A percentile compares a stretch with the other conserved stretches of the same genome.
Conservation (phyloP, 2,329 filamentous ascomycete species). For the Penicillium olsonii region DNA sequence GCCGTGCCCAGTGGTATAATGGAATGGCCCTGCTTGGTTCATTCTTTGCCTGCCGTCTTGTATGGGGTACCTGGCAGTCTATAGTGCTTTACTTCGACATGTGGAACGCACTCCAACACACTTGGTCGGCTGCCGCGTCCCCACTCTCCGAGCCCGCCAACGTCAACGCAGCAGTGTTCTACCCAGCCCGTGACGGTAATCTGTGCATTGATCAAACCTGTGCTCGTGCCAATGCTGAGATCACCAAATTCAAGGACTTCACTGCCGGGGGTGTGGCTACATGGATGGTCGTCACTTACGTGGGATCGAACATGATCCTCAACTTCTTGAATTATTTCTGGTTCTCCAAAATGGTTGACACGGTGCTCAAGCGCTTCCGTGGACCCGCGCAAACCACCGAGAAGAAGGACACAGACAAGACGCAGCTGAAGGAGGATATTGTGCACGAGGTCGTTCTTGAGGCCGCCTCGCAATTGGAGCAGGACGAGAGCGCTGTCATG, state of each 20-base stretch:
- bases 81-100: slow-evolving; percentile 62
- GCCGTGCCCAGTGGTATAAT: slow-evolving; percentile 63
- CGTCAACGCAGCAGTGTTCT: slow-evolving; percentile 39
- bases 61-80: slow-evolving; percentile 65
- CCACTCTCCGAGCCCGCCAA: slow-evolving; percentile 30
- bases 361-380: slow-evolving; percentile 63
- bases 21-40: slow-evolving; percentile 59
- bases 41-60: slow-evolving; percentile 63
- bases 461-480: slow-evolving; percentile 30
- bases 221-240: slow-evolving; percentile 45
- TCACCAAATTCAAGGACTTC: slow-evolving; percentile 51
- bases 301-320: slow-evolving; percentile 60
- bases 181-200: slow-evolving; percentile 30
- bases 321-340: slow-evolving; percentile 66
- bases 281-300: slow-evolving; percentile 61
- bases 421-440: slow-evolving; percentile 24
- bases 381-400: slow-evolving; percentile 25
- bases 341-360: slow-evolving; percentile 69
- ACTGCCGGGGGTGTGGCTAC: slow-evolving; percentile 50
- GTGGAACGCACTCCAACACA: slow-evolving; percentile 53
- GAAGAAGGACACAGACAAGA: slow-evolving; percentile 28
- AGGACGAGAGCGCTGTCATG: slow-evolving; percentile 33
- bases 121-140: slow-evolving; percentile 34
- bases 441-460: slow-evolving; percentile 39
- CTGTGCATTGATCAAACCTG: slow-evolving; percentile 43